These are phyloP conservation scores for Lagenidium sp. DNA, from an alignment of 352 stramenopile species.

Conservation along the genomic window DNA sequence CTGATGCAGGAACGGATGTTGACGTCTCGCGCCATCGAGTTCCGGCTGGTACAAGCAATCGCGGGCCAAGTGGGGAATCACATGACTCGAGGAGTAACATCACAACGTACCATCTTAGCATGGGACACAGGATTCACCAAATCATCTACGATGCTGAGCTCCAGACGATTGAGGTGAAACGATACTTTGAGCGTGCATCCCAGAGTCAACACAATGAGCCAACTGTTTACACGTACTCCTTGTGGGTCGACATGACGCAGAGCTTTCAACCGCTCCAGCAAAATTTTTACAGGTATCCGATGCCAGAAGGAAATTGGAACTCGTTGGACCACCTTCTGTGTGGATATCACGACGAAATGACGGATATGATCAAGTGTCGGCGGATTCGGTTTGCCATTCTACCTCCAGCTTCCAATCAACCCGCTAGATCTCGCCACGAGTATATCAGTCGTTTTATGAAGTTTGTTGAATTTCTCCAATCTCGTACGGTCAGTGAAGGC, in stretches of 20 bases:
- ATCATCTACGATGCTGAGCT: constrained; percentile 67
- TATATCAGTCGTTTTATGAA: constrained; percentile 37
- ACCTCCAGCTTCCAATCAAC: no score
- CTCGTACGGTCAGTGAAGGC: constrained; percentile 37
- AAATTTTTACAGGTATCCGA: constrained; percentile 56
- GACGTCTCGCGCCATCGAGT: neutral
- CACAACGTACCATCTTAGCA: constrained; percentile 57
- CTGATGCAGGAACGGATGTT: constrained; percentile 2
- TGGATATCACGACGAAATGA: constrained; percentile 69
- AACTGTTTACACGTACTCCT: constrained; percentile 51
- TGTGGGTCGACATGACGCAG: constrained; percentile 53
- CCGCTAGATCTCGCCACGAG: no score
- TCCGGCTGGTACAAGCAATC: constrained; percentile 9
- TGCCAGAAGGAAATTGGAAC: constrained; percentile 77
- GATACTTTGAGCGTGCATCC: constrained; percentile 44
- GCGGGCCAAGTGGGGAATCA: constrained; percentile 8
- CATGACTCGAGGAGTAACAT: constrained; percentile 5
- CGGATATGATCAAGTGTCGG: constrained; percentile 55
- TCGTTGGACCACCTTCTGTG: constrained; percentile 64
- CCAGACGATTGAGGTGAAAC: constrained; percentile 73
- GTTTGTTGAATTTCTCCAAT: constrained; percentile 60
- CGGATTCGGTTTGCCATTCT: constrained; percentile 66
- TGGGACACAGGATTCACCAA: constrained; percentile 75
- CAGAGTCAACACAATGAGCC: constrained; percentile 23
- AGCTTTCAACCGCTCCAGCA: constrained; percentile 69